Evolutionary conservation across 2,329 filamentous ascomycete genomes (phyloP).

Genomic region (Trichophyton verrucosum): DNA sequence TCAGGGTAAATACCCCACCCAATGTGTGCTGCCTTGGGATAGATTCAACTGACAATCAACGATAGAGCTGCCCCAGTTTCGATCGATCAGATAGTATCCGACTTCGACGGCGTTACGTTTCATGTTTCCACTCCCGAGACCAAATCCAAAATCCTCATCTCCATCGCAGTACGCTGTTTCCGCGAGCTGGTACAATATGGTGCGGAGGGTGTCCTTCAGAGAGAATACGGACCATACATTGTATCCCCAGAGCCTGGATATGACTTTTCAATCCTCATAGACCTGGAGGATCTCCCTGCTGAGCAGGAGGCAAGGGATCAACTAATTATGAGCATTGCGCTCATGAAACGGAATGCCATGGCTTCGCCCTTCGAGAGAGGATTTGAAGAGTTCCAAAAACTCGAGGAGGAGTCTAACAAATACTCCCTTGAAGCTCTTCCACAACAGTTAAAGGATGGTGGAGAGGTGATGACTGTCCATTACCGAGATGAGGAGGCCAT

Average conservation of each 20-base stretch:
- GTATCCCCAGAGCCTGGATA: constrained; percentile 78
- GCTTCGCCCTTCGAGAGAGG: constrained; percentile 95
- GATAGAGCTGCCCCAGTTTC: constrained; percentile 66
- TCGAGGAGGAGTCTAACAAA: constrained; percentile 79
- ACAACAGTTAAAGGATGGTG: constrained; percentile 77
- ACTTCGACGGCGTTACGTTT: constrained; percentile 98
- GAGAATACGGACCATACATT: constrained; percentile 90
- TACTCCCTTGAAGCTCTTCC: constrained; percentile 91
- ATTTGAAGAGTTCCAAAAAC: constrained; percentile 77
- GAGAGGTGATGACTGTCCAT: constrained; percentile 88
- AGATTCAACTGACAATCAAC: constrained; percentile 23
- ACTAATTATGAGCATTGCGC: constrained; percentile 70
- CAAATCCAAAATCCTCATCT: constrained; percentile 90
- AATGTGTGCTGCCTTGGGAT: constrained; percentile 17
- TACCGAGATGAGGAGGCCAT: constrained; percentile 99
- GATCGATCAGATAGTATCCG: constrained; percentile 96
- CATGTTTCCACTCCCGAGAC: constrained; percentile 92
- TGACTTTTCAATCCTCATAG: constrained; percentile 86
- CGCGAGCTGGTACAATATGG: constrained; percentile 85
- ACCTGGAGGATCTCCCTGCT: constrained; percentile 73
- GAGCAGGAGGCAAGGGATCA: constrained; percentile 79
- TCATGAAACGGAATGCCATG: constrained; percentile 97
- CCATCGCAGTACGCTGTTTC: constrained; percentile 90
- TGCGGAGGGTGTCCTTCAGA: constrained; percentile 76
- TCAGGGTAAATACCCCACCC: constrained; percentile 49